phyloP scores from a whole-genome alignment of 768 basidiomycete genomes.

The Mycena sanguinolenta region DNA sequence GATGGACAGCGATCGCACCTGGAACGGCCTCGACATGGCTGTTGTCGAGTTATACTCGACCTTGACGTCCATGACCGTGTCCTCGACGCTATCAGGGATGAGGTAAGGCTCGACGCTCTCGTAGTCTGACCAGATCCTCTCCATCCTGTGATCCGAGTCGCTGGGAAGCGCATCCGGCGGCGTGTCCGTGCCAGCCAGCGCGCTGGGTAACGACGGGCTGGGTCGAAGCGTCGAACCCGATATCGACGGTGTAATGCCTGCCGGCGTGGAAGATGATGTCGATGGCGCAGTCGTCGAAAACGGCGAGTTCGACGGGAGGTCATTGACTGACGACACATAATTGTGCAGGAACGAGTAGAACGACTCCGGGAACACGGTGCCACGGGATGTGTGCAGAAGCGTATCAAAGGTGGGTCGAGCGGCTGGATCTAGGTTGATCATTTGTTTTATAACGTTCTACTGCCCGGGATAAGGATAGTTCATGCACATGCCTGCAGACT shows the following conservation, averaged over 20 bases:
- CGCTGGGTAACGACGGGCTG: conserved; percentile 45
- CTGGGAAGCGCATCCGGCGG: conserved; percentile 66
- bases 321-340: conserved; percentile 86
- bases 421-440: conserved; percentile 87
- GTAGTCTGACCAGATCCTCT: conserved; percentile 90
- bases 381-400: conserved; percentile 80
- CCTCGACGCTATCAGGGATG: conserved; percentile 59
- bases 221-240: conserved; percentile 50
- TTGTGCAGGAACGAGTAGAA: conserved; percentile 97
- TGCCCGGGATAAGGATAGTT: conserved; percentile 44
- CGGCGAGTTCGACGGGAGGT: conserved; percentile 65
- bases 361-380: conserved; percentile 87
- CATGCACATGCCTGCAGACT: conserved; percentile 44
- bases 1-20: conserved; percentile 55
- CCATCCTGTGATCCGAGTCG: conserved; percentile 89
- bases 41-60: conserved; percentile 66
- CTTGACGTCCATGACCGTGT: conserved; percentile 65
- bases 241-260: conserved; percentile 49
- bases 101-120: conserved; percentile 84
- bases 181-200: conserved; percentile 41
- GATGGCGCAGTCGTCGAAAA: conserved; percentile 55
- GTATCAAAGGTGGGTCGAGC: conserved; percentile 87
- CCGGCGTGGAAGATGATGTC: conserved; percentile 38
- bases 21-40: conserved; percentile 65
- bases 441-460: conserved; percentile 88